A percentile compares a stretch with the other conserved stretches of the same genome.
Evolutionary conservation across 176 grass and related monocot genomes (phyloP).

Genomic region (Chrysopogon serrulatus): DNA sequence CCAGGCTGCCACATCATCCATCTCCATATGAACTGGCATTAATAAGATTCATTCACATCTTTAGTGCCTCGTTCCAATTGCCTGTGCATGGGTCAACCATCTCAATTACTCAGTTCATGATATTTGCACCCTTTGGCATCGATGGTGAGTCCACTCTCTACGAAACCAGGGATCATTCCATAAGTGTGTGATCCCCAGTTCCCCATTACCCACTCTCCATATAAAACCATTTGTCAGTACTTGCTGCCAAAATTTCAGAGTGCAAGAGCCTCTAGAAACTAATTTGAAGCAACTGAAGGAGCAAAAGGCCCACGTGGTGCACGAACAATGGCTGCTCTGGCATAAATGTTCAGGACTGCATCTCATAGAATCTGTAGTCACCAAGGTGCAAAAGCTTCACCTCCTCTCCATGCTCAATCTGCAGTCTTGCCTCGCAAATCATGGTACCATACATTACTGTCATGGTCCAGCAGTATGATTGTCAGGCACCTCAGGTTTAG

Average conservation of each 20-base stretch:
- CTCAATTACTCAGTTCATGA: not conserved
- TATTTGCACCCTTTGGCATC: not conserved
- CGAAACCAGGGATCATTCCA: not conserved
- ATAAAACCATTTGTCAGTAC: too few relatives aligned
- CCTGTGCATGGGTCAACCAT: not conserved
- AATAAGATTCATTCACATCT: not conserved
- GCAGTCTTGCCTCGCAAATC: too few relatives aligned
- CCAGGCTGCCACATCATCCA: not conserved
- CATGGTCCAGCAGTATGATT: too few relatives aligned
- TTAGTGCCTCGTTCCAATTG: not conserved
- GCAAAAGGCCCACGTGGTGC: not conserved
- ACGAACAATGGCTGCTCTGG: conserved; percentile 7
- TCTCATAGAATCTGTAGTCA: too few relatives aligned
- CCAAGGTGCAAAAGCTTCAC: too few relatives aligned
- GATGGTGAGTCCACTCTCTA: too few relatives aligned
- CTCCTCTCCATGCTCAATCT: too few relatives aligned
- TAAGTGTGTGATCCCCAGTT: too few relatives aligned
- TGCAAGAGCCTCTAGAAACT: not conserved
- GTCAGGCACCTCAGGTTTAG: too few relatives aligned
- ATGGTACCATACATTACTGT: too few relatives aligned
- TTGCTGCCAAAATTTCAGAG: not conserved
- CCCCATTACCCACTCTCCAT: too few relatives aligned
- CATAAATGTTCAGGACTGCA: conserved; percentile 8
- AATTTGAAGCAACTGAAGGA: not conserved
- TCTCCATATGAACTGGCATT: not conserved